Evolutionary conservation across 805 yeast species (phyloP).

Genomic region (Myxozyma geophila): DNA sequence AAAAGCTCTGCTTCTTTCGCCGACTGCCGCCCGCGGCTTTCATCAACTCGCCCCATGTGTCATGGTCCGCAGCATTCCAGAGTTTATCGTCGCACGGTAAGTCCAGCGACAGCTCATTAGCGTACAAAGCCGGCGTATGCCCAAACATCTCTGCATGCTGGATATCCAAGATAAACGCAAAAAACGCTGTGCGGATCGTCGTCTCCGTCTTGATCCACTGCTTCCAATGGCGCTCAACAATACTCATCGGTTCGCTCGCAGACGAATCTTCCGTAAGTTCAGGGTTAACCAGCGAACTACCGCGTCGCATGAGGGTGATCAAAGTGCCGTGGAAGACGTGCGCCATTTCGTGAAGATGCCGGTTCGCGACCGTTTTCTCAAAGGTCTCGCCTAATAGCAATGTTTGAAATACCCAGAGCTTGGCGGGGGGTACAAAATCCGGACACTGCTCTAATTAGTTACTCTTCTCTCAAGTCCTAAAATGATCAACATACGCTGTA

Average conservation of each 20-base stretch:
- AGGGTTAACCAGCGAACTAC: conserved; percentile 31
- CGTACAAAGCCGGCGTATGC: conserved; percentile 46
- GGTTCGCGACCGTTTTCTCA: conserved; percentile 40
- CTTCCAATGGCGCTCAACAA: conserved; percentile 46
- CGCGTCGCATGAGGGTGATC: conserved; percentile 41
- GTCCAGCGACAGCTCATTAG: conserved; percentile 53
- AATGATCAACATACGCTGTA: conserved; percentile 16
- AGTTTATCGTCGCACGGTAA: conserved; percentile 53
- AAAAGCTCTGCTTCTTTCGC: conserved; percentile 13
- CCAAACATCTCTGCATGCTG: conserved; percentile 48
- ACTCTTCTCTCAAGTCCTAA: not conserved
- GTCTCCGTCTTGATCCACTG: conserved; percentile 55
- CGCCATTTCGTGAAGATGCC: conserved; percentile 42
- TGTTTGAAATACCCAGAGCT: conserved; percentile 41
- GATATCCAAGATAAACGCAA: conserved; percentile 50
- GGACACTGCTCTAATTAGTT: conserved; percentile 37
- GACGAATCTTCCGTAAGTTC: conserved; percentile 26
- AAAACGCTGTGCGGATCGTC: conserved; percentile 48
- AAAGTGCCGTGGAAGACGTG: conserved; percentile 43
- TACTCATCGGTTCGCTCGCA: conserved; percentile 28
- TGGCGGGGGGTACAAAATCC: conserved; percentile 38
- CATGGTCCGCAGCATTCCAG: conserved; percentile 47
- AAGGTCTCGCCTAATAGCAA: conserved; percentile 41
- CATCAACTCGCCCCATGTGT: conserved; percentile 21
- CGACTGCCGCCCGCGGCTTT: conserved; percentile 1